Evolutionary conservation across 169 alveolate genomes (phyloP).

Genomic region (Plasmodium relictum): DNA sequence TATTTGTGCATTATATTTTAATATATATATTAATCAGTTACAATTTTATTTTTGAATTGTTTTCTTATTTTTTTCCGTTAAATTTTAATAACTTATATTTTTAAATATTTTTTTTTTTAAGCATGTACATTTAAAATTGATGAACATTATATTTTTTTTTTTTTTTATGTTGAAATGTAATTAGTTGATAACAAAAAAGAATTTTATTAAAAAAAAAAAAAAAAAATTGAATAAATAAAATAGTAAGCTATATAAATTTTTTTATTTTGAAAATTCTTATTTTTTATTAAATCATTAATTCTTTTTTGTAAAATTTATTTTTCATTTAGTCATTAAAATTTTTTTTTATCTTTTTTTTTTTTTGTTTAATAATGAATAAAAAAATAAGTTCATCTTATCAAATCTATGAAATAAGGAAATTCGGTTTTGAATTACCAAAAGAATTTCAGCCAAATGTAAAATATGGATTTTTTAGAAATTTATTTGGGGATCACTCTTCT

Average conservation of each 20-base stretch:
- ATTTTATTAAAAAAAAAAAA: too few relatives aligned
- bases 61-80: too few relatives aligned
- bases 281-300: constrained; percentile 18
- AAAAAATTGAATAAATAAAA: not conserved
- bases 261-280: constrained; percentile 26
- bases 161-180: not conserved
- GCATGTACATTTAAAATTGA: not conserved
- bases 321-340: not conserved
- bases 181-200: too few relatives aligned
- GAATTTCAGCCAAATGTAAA: constrained; percentile 76
- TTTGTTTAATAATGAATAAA: constrained; percentile 40
- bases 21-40: too few relatives aligned
- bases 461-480: constrained; percentile 72
- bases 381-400: constrained; percentile 64
- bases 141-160: not conserved
- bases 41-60: too few relatives aligned
- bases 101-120: not conserved
- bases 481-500: constrained; percentile 51
- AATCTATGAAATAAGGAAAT: constrained; percentile 34
- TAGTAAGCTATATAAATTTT: constrained; percentile 3
- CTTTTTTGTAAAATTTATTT: not conserved
- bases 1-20: too few relatives aligned
- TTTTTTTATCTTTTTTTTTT: not conserved
- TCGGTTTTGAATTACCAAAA: constrained; percentile 57
- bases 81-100: too few relatives aligned